Conservation (phyloP, 495 filamentous ascomycete species). For the Geopyxis carbonaria region DNA sequence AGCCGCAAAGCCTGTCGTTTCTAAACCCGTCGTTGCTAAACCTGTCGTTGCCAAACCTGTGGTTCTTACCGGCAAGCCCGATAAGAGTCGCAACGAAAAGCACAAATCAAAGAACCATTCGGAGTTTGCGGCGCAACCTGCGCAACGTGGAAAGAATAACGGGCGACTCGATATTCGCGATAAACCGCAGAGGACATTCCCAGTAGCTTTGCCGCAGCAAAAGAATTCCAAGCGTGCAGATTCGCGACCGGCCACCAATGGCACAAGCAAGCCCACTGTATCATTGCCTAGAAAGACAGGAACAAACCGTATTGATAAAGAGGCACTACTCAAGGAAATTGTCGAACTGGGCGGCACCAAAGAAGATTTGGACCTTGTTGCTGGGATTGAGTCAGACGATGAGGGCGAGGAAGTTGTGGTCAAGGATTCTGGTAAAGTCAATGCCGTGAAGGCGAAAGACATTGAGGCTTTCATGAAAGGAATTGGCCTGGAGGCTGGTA, state of each 20-base stretch:
- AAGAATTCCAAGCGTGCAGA: too few species aligned
- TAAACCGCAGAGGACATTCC: too few species aligned
- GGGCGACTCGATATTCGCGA: too few species aligned
- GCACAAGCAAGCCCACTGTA: not conserved
- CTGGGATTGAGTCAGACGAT: conserved; percentile 20
- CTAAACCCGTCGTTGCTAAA: not conserved
- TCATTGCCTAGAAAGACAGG: conserved; percentile 5
- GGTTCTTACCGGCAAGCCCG: too few species aligned
- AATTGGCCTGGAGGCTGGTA: conserved; percentile 18
- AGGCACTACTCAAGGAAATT: conserved; percentile 50
- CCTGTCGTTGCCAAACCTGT: not conserved
- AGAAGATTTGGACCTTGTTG: conserved; percentile 30
- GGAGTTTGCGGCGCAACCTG: too few species aligned
- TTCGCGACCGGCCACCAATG: not conserved
- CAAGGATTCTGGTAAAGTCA: conserved; percentile 4
- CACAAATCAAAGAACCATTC: conserved; percentile 22
- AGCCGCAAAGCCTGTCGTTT: conserved; percentile 9
- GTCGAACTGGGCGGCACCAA: conserved; percentile 59
- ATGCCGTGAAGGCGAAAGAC: conserved; percentile 13
- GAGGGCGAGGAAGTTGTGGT: conserved; percentile 15
- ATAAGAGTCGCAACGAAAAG: too few species aligned
- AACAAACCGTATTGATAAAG: conserved; percentile 18
- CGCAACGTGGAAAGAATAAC: too few species aligned
- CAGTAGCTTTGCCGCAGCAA: too few species aligned
- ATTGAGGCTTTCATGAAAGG: conserved; percentile 22